phyloP scores from a whole-genome alignment of 257 asterid species.

The Penstemon davidsonii region DNA sequence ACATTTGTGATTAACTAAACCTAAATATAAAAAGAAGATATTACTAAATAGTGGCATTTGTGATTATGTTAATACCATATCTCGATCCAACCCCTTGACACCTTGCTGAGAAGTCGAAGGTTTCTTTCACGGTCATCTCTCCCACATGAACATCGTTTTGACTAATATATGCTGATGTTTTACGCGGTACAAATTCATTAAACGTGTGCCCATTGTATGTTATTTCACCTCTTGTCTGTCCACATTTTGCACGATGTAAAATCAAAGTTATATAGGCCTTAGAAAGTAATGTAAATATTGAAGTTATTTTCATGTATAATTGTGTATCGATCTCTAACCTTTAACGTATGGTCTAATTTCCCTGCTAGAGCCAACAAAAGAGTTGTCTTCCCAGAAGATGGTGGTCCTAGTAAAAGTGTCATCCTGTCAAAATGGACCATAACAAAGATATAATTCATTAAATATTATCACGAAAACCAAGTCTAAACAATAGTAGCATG shows the following conservation, averaged over 20 bases:
- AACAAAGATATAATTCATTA: too few species aligned
- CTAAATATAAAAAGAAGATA: neutral
- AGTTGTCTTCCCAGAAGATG: conserved; percentile 70
- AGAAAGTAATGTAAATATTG: too few species aligned
- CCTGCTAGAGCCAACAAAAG: conserved; percentile 71
- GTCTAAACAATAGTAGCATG: neutral
- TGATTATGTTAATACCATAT: conserved; percentile 16
- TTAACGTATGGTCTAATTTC: conserved; percentile 55
- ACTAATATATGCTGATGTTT: conserved; percentile 32
- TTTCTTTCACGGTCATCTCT: conserved; percentile 36
- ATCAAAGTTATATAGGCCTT: neutral
- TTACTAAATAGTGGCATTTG: neutral
- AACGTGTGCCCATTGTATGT: conserved; percentile 26
- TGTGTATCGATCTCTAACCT: conserved; percentile 37
- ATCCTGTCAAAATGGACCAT: conserved; percentile 44
- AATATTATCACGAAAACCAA: neutral
- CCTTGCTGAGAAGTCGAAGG: conserved; percentile 34
- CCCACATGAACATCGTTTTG: conserved; percentile 31
- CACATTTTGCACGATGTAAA: conserved; percentile 7
- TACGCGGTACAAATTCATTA: conserved; percentile 28
- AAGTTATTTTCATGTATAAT: too few species aligned
- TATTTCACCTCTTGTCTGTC: conserved; percentile 64
- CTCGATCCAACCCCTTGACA: conserved; percentile 34
- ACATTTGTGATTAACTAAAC: neutral
- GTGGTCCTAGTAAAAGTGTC: conserved; percentile 73